Base-by-base conservation (phyloP, 106 monocot species). In the Dendrobium chrysotoxum region DNA sequence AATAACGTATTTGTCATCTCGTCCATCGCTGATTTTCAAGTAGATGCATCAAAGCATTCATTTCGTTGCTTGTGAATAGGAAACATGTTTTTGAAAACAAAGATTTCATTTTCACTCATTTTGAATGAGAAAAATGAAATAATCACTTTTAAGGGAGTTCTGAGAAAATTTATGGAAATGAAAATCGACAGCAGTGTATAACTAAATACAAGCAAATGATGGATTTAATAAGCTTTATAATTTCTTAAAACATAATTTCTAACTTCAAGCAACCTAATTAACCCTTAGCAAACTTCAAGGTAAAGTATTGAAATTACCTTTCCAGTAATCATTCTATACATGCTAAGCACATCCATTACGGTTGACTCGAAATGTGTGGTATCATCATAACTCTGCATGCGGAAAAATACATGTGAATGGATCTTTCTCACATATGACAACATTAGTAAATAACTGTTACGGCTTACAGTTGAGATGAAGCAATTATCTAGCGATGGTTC, bases 281-380 rank as follows among this genome's bases (percentile, higher is more conserved):
- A 35, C 35, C 35, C 35, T 35, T 25, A 64, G 9, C 23, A 64
- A 23, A 64, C 21, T 64, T 23, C n/a, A 65, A 25, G 26, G 25
- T 7, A 26, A 65, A 65, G 64, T 25, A 65, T 65, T 26, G 26
- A 65, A 65, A 70, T 70, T 86, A 99, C 98, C 95, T 99, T 99
- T 84, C 95, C 98, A 40, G 98, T 99, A 50, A 99, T 99, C 86
- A 79, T 86, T 28, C 84, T 92, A 79, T 99, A 99, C 87, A 95
- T 89, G 44, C 86, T 68, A 46, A 99, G 92, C 40, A 99, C 98
- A 87, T 99, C 98, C 83, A 71, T 80, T n/a, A 95, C 93, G 71
- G 95, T 99, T 31, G 95, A 90, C 79, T 99, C 98, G 28, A 99
- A 99, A 81, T 99, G 98, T 66, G 98, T 92, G 46, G 98, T 99